phyloP scores from a whole-genome alignment of 495 filamentous ascomycete genomes.

The Aspergillus heteromorphus region DNA sequence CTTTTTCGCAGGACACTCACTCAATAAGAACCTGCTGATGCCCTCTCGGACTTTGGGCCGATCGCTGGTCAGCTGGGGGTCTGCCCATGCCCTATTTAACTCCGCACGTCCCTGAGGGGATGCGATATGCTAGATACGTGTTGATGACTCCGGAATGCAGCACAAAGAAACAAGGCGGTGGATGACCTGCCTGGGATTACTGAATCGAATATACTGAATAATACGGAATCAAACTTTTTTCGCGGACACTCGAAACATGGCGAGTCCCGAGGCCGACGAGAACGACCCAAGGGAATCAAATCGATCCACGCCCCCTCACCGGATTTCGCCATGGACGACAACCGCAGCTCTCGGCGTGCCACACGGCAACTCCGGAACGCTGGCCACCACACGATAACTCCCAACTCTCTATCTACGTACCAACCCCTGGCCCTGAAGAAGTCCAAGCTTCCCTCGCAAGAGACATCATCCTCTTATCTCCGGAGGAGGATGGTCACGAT shows the following conservation, averaged over 20 bases:
- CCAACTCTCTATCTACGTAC: too few species aligned
- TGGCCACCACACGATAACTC: background rate
- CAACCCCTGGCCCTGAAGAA: background rate
- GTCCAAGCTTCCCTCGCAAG: background rate
- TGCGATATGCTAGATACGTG: too few species aligned
- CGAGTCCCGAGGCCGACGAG: too few species aligned
- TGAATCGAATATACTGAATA: too few species aligned
- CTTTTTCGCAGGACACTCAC: background rate
- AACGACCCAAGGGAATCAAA: background rate
- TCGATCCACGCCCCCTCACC: background rate
- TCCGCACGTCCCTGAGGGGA: background rate
- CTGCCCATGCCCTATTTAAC: background rate
- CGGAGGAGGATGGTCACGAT: background rate
- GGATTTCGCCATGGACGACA: constrained; percentile 2
- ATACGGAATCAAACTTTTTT: background rate
- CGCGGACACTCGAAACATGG: background rate
- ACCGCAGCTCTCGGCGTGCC: background rate
- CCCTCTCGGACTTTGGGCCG: constrained; percentile 9
- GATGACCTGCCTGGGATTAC: too few species aligned
- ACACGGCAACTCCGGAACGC: constrained; percentile 6
- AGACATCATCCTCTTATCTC: background rate
- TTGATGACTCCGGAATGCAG: too few species aligned
- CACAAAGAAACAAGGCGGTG: too few species aligned
- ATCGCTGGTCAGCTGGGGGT: background rate
- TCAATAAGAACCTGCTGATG: background rate